These are phyloP conservation scores for Anthostomella pinea DNA, from an alignment of 2,329 filamentous ascomycete species.

Conservation along the genomic window DNA sequence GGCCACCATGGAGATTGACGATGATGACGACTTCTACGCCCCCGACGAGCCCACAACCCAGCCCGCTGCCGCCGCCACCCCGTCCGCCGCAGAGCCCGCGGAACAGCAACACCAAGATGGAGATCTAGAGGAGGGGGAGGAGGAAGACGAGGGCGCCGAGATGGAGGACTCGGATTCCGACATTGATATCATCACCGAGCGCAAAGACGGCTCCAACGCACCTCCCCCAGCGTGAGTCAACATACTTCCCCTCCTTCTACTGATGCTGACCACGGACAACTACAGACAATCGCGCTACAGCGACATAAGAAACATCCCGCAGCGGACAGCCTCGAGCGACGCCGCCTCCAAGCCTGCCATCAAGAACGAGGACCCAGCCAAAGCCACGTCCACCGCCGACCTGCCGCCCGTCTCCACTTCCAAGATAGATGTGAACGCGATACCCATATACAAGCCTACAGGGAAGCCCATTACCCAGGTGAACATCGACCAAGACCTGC, in stretches of 20 bases:
- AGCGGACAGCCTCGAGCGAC: conserved; percentile 55
- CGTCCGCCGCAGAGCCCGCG: conserved; percentile 16
- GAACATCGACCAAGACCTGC: conserved; percentile 71
- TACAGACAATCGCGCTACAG: conserved; percentile 60
- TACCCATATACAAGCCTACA: conserved; percentile 72
- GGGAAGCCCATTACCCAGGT: conserved; percentile 80
- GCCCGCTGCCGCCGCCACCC: conserved; percentile 4
- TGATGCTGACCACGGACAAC: too few relatives aligned
- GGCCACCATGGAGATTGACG: conserved; percentile 61
- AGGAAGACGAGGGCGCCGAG: conserved; percentile 59
- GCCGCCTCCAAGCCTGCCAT: conserved; percentile 42
- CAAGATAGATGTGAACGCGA: conserved; percentile 78
- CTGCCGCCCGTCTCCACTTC: conserved; percentile 69
- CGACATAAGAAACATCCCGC: conserved; percentile 64
- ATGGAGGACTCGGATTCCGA: conserved; percentile 63
- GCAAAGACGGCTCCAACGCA: conserved; percentile 61
- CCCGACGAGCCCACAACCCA: conserved; percentile 50
- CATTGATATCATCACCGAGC: conserved; percentile 66
- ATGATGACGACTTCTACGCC: conserved; percentile 66
- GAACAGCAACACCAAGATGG: conserved; percentile 42
- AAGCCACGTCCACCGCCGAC: conserved; percentile 26
- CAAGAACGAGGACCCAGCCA: conserved; percentile 46
- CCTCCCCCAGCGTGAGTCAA: conserved; percentile 58
- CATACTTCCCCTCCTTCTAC: too few relatives aligned
- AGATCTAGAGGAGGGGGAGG: conserved; percentile 62